Evolutionary conservation across 2,329 filamentous ascomycete genomes (phyloP).

Genomic region (Fusarium nelsonii): DNA sequence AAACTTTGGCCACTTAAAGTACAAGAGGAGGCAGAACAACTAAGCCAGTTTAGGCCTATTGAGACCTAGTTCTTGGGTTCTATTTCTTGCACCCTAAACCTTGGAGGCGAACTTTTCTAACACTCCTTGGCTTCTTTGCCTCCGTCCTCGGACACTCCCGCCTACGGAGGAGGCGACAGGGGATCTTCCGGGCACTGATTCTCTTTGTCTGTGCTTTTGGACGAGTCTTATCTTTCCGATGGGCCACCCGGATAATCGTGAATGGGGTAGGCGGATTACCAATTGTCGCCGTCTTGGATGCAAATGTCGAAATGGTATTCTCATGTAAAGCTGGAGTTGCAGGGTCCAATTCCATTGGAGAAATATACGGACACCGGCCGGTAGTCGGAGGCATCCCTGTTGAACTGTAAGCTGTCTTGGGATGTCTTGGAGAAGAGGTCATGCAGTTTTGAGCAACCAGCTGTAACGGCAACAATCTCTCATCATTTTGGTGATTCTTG

Average conservation of each 20-base stretch:
- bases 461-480: constrained; percentile 21
- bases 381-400: constrained; percentile 45
- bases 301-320: constrained; percentile 38
- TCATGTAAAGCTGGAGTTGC: constrained; percentile 8
- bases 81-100: no score
- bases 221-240: constrained; percentile 8
- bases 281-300: constrained; percentile 29
- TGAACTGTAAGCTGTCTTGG: neutral
- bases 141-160: constrained; percentile 38
- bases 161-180: constrained; percentile 32
- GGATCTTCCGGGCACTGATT: constrained; percentile 14
- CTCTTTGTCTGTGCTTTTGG: constrained; percentile 3
- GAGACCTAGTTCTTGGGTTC: no score
- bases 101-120: no score
- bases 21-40: no score
- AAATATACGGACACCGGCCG: constrained; percentile 44
- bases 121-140: neutral
- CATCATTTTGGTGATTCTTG: constrained; percentile 30
- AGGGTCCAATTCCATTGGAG: constrained; percentile 7
- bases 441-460: constrained; percentile 28
- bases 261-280: constrained; percentile 26
- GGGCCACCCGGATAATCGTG: constrained; percentile 5
- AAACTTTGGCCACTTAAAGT: no score
- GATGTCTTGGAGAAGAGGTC: constrained; percentile 16
- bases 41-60: no score